phyloP scores from a whole-genome alignment of 2,329 filamentous ascomycete genomes.

The Verticillium longisporum region DNA sequence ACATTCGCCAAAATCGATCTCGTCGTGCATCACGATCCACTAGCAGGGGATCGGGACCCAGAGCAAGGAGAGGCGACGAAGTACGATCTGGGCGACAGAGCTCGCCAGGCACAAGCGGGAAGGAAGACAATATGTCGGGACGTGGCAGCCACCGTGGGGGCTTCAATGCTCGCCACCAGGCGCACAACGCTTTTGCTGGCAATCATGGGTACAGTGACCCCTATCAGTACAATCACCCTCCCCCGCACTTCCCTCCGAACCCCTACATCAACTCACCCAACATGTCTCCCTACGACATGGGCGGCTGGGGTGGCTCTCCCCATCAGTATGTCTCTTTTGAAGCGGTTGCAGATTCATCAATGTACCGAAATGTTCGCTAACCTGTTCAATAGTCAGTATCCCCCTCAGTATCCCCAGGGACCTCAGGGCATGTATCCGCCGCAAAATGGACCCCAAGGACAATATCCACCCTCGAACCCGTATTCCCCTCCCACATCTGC shows the following conservation, averaged over 20 bases:
- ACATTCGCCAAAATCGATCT: slow-evolving; percentile 1
- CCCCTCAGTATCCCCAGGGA: slow-evolving; percentile 51
- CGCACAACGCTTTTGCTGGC: slow-evolving; percentile 25
- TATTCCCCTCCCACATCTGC: slow-evolving; percentile 48
- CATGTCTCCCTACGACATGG: slow-evolving; percentile 54
- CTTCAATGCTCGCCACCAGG: slow-evolving; percentile 21
- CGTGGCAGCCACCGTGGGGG: slow-evolving; percentile 21
- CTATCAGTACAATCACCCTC: slow-evolving; percentile 48
- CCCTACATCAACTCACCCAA: slow-evolving; percentile 55
- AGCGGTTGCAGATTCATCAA: background rate
- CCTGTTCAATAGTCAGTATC: slow-evolving; percentile 47
- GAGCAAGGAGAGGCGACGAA: slow-evolving; percentile 7
- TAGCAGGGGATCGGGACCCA: slow-evolving; percentile 8
- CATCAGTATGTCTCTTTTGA: slow-evolving; percentile 16
- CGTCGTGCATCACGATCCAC: slow-evolving; percentile 8
- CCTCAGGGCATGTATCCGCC: slow-evolving; percentile 47
- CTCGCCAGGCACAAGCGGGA: slow-evolving; percentile 24
- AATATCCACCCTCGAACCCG: slow-evolving; percentile 42
- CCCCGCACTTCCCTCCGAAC: slow-evolving; percentile 49
- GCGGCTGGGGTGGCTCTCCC: slow-evolving; percentile 39
- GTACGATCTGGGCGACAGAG: slow-evolving; percentile 5
- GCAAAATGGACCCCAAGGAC: slow-evolving; percentile 44
- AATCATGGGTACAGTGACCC: slow-evolving; percentile 24
- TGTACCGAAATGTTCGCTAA: background rate
- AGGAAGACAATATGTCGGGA: slow-evolving; percentile 26